These are phyloP conservation scores for Solanum sparsipilum DNA, from an alignment of 257 asterid species.

Conservation along the genomic window DNA sequence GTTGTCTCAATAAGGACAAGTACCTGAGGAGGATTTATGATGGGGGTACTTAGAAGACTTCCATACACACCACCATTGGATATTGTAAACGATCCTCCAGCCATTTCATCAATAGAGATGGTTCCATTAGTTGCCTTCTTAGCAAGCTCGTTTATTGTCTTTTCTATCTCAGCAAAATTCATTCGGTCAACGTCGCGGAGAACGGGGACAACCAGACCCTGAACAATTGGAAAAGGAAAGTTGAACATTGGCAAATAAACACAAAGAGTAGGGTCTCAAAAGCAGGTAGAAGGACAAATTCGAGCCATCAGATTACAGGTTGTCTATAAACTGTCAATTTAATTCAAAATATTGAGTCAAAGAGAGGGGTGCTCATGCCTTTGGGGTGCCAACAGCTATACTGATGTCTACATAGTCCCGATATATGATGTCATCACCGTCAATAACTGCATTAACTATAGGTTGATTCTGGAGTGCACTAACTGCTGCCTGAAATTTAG, in stretches of 20 bases:
- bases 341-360: neutral
- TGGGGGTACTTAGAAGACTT: slow-evolving; percentile 94
- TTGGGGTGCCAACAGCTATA: slow-evolving; percentile 98
- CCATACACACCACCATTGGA: slow-evolving; percentile 99
- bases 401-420: slow-evolving; percentile 92
- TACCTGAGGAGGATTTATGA: slow-evolving; percentile 99
- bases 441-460: slow-evolving; percentile 90
- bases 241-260: neutral
- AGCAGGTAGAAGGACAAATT: neutral
- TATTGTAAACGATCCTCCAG: slow-evolving; percentile 92
- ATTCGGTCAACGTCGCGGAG: slow-evolving; percentile 68
- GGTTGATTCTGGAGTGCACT: slow-evolving; percentile 95
- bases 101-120: slow-evolving; percentile 97
- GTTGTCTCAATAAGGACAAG: neutral
- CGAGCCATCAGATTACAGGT: neutral
- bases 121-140: slow-evolving; percentile 88
- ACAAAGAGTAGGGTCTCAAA: neutral
- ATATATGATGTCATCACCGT: slow-evolving; percentile 92
- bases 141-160: slow-evolving; percentile 76
- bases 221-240: slow-evolving; percentile 6
- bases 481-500: slow-evolving; percentile 75
- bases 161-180: slow-evolving; percentile 97
- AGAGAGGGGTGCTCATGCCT: slow-evolving; percentile 33
- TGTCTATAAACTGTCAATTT: neutral
- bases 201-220: slow-evolving; percentile 99